phyloP scores from a whole-genome alignment of 805 yeast genomes.

The Debaryomyces tyrocola region DNA sequence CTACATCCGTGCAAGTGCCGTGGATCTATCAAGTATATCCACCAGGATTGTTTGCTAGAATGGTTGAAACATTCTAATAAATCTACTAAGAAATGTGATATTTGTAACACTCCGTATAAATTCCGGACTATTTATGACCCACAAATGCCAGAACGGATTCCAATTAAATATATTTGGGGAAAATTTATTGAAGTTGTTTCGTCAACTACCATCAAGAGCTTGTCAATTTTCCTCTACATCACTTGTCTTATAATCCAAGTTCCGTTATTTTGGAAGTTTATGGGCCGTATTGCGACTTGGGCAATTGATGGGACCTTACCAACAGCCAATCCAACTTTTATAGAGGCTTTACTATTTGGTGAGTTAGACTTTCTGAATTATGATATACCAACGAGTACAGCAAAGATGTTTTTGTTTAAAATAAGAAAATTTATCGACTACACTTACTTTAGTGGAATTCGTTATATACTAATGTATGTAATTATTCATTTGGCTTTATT shows the following conservation, averaged over 20 bases:
- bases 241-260: slow-evolving; percentile 49
- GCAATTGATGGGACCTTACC: slow-evolving; percentile 56
- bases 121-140: slow-evolving; percentile 66
- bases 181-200: slow-evolving; percentile 28
- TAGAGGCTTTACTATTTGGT: slow-evolving; percentile 42
- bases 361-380: slow-evolving; percentile 19
- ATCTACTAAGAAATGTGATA: slow-evolving; percentile 70
- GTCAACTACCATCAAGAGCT: slow-evolving; percentile 12
- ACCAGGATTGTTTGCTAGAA: slow-evolving; percentile 84
- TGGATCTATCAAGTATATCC: slow-evolving; percentile 91
- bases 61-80: slow-evolving; percentile 78
- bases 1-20: slow-evolving; percentile 91
- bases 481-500: slow-evolving; percentile 47
- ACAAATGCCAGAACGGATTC: slow-evolving; percentile 64
- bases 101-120: slow-evolving; percentile 75
- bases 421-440: slow-evolving; percentile 22
- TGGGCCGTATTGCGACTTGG: slow-evolving; percentile 56
- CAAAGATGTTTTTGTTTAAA: slow-evolving; percentile 16
- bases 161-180: slow-evolving; percentile 47
- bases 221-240: slow-evolving; percentile 33
- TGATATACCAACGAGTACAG: slow-evolving; percentile 5
- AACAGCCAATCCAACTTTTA: slow-evolving; percentile 19
- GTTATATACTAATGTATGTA: slow-evolving; percentile 41
- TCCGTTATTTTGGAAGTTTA: slow-evolving; percentile 58
- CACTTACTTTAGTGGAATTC: slow-evolving; percentile 38